Evolutionary conservation across 768 basidiomycete species (phyloP).

Genomic region (Suillus cothurnatus): DNA sequence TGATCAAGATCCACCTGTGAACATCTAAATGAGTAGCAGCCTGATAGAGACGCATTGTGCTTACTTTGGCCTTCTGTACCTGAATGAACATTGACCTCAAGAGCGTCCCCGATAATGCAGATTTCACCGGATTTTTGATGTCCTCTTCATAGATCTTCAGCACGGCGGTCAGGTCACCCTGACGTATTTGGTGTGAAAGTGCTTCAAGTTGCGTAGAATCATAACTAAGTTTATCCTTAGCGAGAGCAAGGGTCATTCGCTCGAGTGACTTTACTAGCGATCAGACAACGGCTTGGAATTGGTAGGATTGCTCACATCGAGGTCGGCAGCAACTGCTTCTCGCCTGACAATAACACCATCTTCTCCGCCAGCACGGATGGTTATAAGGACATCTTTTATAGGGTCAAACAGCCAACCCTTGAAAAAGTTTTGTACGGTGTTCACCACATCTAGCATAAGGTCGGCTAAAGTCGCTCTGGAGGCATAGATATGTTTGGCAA

Average conservation of each 20-base stretch:
- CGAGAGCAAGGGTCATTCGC: slow-evolving; percentile 88
- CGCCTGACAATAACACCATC: slow-evolving; percentile 73
- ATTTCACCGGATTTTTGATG: slow-evolving; percentile 84
- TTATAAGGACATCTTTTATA: slow-evolving; percentile 76
- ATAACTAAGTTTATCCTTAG: slow-evolving; percentile 76
- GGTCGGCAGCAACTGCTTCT: slow-evolving; percentile 83
- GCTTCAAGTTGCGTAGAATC: slow-evolving; percentile 60
- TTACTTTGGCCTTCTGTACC: slow-evolving; percentile 92
- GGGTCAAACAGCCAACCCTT: slow-evolving; percentile 87
- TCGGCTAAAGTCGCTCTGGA: slow-evolving; percentile 61
- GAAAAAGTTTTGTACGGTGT: slow-evolving; percentile 74
- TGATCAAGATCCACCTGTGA: slow-evolving; percentile 88
- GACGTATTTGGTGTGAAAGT: slow-evolving; percentile 64
- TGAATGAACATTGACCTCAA: slow-evolving; percentile 88
- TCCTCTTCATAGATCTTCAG: slow-evolving; percentile 90
- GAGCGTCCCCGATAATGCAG: slow-evolving; percentile 77
- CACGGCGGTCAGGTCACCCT: slow-evolving; percentile 87
- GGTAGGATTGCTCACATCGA: slow-evolving; percentile 56
- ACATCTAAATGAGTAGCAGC: slow-evolving; percentile 5
- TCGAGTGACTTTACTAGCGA: slow-evolving; percentile 71
- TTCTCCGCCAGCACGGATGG: slow-evolving; percentile 80
- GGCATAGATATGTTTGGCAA: slow-evolving; percentile 51
- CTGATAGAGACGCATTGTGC: background rate
- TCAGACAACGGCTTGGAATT: slow-evolving; percentile 2
- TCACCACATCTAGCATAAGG: slow-evolving; percentile 57